Conservation (phyloP, 345 rosid genomes). For the Boechera stricta region DNA sequence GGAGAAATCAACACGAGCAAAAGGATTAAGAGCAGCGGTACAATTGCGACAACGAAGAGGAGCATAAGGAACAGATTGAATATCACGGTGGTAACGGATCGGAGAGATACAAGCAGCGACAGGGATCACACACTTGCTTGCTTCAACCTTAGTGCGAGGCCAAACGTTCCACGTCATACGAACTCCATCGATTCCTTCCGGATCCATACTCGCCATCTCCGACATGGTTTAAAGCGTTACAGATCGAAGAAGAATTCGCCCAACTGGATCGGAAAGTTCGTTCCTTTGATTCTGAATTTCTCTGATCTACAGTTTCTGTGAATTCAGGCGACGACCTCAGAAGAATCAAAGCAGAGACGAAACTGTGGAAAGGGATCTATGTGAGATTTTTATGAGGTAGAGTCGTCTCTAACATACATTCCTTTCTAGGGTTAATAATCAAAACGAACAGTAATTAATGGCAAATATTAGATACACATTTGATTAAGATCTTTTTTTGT, state of each 20-base stretch:
- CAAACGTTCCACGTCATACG: constrained; percentile 98
- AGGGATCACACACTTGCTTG: constrained; percentile 98
- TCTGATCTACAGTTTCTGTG: constrained; percentile 7
- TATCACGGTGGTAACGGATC: constrained; percentile 76
- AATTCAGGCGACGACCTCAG: neutral
- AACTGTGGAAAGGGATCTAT: neutral
- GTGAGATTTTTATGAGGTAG: neutral
- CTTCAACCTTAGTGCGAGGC: constrained; percentile 96
- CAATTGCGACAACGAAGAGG: constrained; percentile 95
- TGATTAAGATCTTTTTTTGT: too few species aligned
- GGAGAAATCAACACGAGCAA: constrained; percentile 74
- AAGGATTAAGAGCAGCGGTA: constrained; percentile 75
- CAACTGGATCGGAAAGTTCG: neutral
- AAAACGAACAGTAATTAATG: neutral
- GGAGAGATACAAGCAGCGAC: constrained; percentile 91
- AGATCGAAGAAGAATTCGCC: constrained; percentile 25
- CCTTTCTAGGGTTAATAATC: neutral
- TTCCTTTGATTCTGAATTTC: neutral
- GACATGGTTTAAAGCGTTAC: constrained; percentile 52
- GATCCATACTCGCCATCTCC: constrained; percentile 86
- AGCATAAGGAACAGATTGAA: constrained; percentile 78
- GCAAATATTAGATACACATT: neutral
- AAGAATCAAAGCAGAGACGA: constrained; percentile 17
- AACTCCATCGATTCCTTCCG: constrained; percentile 90
- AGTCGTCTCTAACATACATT: constrained; percentile 3